These are phyloP conservation scores for Crithidia thermophila DNA, from an alignment of 208 protist species.

Conservation along the genomic window DNA sequence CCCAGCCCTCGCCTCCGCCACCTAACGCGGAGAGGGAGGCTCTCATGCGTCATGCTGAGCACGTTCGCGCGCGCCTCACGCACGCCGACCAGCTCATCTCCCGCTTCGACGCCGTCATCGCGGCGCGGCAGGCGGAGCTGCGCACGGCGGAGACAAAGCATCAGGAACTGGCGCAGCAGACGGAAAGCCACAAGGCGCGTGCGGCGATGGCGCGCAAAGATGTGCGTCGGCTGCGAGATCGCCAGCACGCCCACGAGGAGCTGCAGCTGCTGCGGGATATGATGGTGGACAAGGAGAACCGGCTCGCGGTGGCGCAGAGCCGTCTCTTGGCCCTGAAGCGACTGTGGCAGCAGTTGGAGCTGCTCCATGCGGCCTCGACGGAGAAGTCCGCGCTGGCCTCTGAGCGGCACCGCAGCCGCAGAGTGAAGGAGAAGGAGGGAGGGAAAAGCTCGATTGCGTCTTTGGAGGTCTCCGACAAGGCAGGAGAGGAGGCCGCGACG, in stretches of 20 bases:
- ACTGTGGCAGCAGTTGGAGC: slow-evolving; percentile 43
- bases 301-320: slow-evolving; percentile 31
- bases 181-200: slow-evolving; percentile 24
- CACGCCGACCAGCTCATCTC: slow-evolving; percentile 14
- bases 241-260: slow-evolving; percentile 50
- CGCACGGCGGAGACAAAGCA: slow-evolving; percentile 11
- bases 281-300: slow-evolving; percentile 56
- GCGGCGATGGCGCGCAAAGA: slow-evolving; percentile 13
- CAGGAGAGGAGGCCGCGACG: neutral
- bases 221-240: slow-evolving; percentile 33
- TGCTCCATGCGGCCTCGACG: slow-evolving; percentile 22
- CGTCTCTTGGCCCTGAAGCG: slow-evolving; percentile 36
- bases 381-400: slow-evolving; percentile 11
- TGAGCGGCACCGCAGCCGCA: slow-evolving; percentile 1
- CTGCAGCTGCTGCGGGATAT: slow-evolving; percentile 63
- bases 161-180: slow-evolving; percentile 23
- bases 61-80: slow-evolving; percentile 10
- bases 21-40: slow-evolving; percentile 4
- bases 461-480: neutral
- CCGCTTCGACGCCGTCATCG: slow-evolving; percentile 24
- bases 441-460: too few species aligned
- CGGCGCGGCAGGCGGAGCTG: slow-evolving; percentile 25
- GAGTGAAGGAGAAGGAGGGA: too few species aligned
- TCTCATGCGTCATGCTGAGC: slow-evolving; percentile 3
- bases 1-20: neutral